Evolutionary conservation across 2,329 filamentous ascomycete genomes (phyloP), one percentile per base, ranked within the genome.

Genomic region (Zelopaecilomyces penicillatus): DNA sequence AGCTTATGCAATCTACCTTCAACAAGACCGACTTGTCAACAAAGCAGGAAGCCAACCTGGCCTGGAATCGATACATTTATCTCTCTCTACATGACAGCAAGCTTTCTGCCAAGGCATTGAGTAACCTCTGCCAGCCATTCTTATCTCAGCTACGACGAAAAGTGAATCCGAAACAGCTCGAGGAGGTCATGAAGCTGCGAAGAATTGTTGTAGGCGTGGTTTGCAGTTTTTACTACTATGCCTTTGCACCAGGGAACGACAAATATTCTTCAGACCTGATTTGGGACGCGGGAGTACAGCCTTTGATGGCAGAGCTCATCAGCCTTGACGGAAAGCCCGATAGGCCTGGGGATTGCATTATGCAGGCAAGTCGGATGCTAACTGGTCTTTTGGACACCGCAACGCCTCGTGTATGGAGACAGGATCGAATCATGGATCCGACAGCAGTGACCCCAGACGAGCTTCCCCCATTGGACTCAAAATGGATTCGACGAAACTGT

Each of bases 1-100:
- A 76, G 30, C 74, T 95, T 7, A 82, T 95, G 12, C 85, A 95
- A 55, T 75, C 74, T 50, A 93, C 87, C 57, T 88, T 97, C 64
- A 95, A 95, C 58, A 84, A 80, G 53, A 76, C 77, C 42, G 87
- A 95, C 50, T 67, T 74, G 4, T 67, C 74, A 37, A 85, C 83
- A 37, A 87, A 83, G 54, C 71, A 79, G 10, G 82, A 94, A 56
- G 87, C 90, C 26, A 88, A 91, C 56, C 69, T 82, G 45, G 89
- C 89, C 1, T 96, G 91, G 87, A 87, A 86, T 54, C 83, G 86
- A 43, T 80, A 96, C 37, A 77, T 93, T 19, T 95, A 84, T 58
- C 77, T 82, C 5, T 74, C 87, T 11, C 76, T 83, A 43, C 75
- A 82, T 0, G 80, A 83, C 51, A 67, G 76, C 29, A 80, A 75